Evolutionary conservation across 1,284 basidiomycete species (phyloP).

Genomic region (Uromyces viciae-fabae): DNA sequence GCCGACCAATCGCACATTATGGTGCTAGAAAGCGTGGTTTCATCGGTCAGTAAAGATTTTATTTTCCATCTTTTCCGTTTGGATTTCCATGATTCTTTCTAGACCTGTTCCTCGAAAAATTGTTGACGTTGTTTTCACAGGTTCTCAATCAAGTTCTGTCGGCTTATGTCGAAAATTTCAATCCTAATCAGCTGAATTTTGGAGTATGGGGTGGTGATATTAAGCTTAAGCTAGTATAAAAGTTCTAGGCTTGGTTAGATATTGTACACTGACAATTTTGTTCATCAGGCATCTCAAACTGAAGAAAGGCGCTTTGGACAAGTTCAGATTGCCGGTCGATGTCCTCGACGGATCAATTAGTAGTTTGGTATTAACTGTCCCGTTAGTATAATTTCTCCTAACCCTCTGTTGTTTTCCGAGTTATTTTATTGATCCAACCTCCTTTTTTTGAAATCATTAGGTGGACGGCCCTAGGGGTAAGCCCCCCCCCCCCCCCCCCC

Average conservation of each 20-base stretch:
- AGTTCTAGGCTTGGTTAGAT: background rate
- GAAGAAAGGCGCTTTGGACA: slow-evolving; percentile 91
- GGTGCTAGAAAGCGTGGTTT: slow-evolving; percentile 45
- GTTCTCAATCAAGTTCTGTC: slow-evolving; percentile 75
- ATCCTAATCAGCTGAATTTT: slow-evolving; percentile 89
- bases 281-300: slow-evolving; percentile 55
- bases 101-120: background rate
- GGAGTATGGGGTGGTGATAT: slow-evolving; percentile 81
- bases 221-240: slow-evolving; percentile 52
- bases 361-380: slow-evolving; percentile 41
- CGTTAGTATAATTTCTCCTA: slow-evolving; percentile 7
- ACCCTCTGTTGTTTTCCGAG: background rate
- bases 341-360: slow-evolving; percentile 69
- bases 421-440: background rate
- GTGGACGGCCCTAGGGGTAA: slow-evolving; percentile 37
- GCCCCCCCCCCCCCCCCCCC: no score
- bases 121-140: background rate
- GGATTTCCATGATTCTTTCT: background rate
- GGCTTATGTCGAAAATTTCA: slow-evolving; percentile 93
- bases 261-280: background rate
- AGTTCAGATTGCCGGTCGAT: slow-evolving; percentile 92
- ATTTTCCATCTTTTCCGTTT: background rate
- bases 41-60: slow-evolving; percentile 29
- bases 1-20: slow-evolving; percentile 10
- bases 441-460: background rate